Evolutionary conservation across 108 stramenopile genomes (phyloP).

Genomic region (Schizochytrium sp.): DNA sequence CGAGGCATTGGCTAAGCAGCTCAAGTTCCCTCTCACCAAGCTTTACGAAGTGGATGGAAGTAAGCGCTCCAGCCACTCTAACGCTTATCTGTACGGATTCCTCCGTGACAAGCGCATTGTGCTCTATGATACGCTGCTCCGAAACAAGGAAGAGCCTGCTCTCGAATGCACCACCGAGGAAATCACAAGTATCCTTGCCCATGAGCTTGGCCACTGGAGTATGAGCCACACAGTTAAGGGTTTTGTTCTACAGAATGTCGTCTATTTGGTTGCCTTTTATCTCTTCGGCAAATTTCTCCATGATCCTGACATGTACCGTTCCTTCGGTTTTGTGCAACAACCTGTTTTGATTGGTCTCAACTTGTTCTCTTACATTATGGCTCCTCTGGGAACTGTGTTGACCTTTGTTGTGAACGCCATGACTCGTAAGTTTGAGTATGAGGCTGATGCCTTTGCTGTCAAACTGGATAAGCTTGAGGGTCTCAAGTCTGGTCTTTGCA

Average conservation of each 20-base stretch:
- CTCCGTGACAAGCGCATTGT: slow-evolving; percentile 97
- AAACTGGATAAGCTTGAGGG: slow-evolving; percentile 82
- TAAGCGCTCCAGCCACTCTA: slow-evolving; percentile 93
- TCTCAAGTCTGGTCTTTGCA: slow-evolving; percentile 90
- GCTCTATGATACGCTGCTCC: slow-evolving; percentile 95
- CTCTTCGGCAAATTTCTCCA: slow-evolving; percentile 85
- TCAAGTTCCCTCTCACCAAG: slow-evolving; percentile 95
- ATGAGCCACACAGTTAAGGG: slow-evolving; percentile 93
- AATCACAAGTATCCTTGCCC: slow-evolving; percentile 91
- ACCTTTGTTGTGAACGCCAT: slow-evolving; percentile 87
- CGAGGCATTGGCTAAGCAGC: slow-evolving; percentile 86
- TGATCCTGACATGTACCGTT: slow-evolving; percentile 82
- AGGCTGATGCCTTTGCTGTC: slow-evolving; percentile 92
- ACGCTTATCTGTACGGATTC: slow-evolving; percentile 99
- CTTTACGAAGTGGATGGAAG: slow-evolving; percentile 97
- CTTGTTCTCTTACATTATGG: slow-evolving; percentile 92
- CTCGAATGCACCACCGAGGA: slow-evolving; percentile 84
- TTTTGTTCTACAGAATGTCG: slow-evolving; percentile 85
- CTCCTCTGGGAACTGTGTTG: slow-evolving; percentile 94
- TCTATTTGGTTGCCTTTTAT: slow-evolving; percentile 91
- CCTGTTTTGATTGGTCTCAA: slow-evolving; percentile 91
- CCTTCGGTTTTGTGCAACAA: slow-evolving; percentile 92
- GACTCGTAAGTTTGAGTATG: slow-evolving; percentile 89
- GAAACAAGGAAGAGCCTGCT: slow-evolving; percentile 69
- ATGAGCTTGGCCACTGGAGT: slow-evolving; percentile 92